Conservation (phyloP, 371 early-diverging fungal species). For the Mortierella sp. region DNA sequence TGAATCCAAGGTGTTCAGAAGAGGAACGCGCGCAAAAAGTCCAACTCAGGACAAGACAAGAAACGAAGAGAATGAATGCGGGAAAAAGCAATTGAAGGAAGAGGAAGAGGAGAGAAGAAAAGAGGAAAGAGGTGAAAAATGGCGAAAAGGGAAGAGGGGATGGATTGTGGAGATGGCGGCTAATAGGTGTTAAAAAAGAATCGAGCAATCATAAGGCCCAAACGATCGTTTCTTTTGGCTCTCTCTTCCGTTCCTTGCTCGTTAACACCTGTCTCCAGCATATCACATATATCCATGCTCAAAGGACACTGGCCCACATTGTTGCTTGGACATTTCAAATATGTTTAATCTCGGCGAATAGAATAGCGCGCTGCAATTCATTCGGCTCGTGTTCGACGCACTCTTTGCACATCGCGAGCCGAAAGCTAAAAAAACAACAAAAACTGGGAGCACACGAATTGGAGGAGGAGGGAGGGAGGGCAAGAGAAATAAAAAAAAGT, state of each 20-base stretch:
- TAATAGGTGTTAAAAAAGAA: background rate
- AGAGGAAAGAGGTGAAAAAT: background rate
- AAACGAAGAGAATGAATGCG: background rate
- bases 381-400: background rate
- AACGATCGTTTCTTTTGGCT: background rate
- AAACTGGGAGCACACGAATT: background rate
- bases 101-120: background rate
- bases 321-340: background rate
- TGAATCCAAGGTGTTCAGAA: background rate
- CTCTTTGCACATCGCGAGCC: background rate
- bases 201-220: background rate
- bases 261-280: background rate
- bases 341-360: background rate
- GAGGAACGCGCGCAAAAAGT: background rate
- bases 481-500: background rate
- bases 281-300: background rate
- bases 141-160: background rate
- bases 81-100: background rate
- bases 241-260: background rate
- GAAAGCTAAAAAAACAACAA: background rate
- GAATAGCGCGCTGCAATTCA: slow-evolving; percentile 6
- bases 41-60: background rate
- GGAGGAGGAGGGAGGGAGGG: background rate
- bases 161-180: slow-evolving; percentile 8
- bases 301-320: background rate